phyloP scores from a whole-genome alignment of 495 filamentous ascomycete species.

The Aspergillus kassunensis region DNA sequence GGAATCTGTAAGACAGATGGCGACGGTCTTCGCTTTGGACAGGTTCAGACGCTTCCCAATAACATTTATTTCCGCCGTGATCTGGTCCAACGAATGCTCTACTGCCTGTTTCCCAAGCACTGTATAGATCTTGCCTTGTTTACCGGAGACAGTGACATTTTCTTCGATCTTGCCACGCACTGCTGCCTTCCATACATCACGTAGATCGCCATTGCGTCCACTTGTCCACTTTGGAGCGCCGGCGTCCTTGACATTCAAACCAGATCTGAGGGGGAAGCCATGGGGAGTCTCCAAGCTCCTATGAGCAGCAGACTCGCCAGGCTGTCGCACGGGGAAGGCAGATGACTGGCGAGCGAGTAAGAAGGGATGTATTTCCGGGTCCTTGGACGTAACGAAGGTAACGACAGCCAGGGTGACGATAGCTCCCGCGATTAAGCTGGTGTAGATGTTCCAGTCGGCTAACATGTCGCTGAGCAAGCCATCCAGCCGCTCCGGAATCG shows the following conservation, averaged over 20 bases:
- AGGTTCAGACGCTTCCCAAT: constrained; percentile 71
- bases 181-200: constrained; percentile 86
- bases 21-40: constrained; percentile 71
- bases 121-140: constrained; percentile 73
- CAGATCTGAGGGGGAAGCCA: constrained; percentile 74
- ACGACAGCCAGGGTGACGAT: constrained; percentile 62
- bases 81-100: constrained; percentile 64
- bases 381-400: constrained; percentile 54
- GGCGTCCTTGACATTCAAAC: constrained; percentile 80
- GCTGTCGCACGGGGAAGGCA: constrained; percentile 71
- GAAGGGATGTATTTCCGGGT: constrained; percentile 88
- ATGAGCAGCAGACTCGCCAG: constrained; percentile 79
- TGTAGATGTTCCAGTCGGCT: constrained; percentile 75
- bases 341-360: constrained; percentile 81
- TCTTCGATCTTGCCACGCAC: constrained; percentile 58
- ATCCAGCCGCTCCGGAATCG: constrained; percentile 60
- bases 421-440: constrained; percentile 56
- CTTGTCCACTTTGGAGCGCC: constrained; percentile 75
- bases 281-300: constrained; percentile 77
- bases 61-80: constrained; percentile 83
- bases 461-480: constrained; percentile 62
- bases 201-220: constrained; percentile 82
- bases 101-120: constrained; percentile 69
- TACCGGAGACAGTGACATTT: constrained; percentile 54
- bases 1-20: constrained; percentile 90